These are phyloP conservation scores for Lanmaoa pseudosensibilis DNA, from an alignment of 768 basidiomycete species.

Conservation along the genomic window DNA sequence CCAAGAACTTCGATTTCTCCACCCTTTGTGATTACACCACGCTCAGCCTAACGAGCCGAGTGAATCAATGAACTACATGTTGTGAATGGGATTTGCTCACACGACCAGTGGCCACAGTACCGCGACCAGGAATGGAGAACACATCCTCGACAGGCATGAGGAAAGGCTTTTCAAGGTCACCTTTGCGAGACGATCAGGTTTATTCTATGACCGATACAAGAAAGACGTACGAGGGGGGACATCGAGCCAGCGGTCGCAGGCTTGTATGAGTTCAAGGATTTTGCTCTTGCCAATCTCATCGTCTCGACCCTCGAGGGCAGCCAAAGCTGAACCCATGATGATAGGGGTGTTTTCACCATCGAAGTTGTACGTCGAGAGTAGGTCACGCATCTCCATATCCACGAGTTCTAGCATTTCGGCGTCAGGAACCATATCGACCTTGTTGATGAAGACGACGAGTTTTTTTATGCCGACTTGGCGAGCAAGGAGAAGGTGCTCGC, in stretches of 20 bases:
- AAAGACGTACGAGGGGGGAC: conserved; percentile 75
- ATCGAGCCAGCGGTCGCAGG: conserved; percentile 94
- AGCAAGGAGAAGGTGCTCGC: conserved; percentile 95
- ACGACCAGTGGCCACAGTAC: conserved; percentile 95
- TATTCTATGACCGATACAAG: background rate
- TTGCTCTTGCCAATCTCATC: conserved; percentile 77
- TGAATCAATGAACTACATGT: background rate
- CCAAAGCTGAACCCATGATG: conserved; percentile 94
- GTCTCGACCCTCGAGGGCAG: conserved; percentile 87
- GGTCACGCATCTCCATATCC: conserved; percentile 99
- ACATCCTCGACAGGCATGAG: conserved; percentile 94
- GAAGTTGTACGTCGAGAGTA: conserved; percentile 87
- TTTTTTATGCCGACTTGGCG: conserved; percentile 98
- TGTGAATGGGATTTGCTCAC: conserved; percentile 42
- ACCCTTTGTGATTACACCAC: conserved; percentile 88
- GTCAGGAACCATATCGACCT: conserved; percentile 95
- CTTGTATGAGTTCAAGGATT: conserved; percentile 76
- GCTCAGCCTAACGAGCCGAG: conserved; percentile 66
- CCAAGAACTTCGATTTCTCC: conserved; percentile 93
- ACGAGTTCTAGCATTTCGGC: conserved; percentile 98
- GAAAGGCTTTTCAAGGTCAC: conserved; percentile 98
- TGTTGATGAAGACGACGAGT: conserved; percentile 99
- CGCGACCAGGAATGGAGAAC: conserved; percentile 97
- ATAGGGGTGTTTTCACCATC: conserved; percentile 99
- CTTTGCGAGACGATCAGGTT: conserved; percentile 38